Evolutionary conservation across 169 alveolate genomes (phyloP).

Genomic region (Neospora caninum): DNA sequence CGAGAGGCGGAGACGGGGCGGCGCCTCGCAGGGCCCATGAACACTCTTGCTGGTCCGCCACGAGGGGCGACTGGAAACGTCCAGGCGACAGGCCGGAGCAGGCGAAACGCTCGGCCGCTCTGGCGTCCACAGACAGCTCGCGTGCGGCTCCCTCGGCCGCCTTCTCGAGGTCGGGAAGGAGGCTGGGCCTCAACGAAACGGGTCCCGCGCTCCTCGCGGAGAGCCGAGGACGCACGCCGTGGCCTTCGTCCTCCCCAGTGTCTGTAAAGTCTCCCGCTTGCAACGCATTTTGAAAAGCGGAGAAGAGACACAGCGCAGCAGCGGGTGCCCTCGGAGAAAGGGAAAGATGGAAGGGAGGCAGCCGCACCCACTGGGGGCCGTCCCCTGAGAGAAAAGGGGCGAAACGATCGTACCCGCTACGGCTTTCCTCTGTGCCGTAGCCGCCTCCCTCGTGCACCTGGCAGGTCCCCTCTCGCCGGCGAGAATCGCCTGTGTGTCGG

Average conservation of each 20-base stretch:
- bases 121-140: too few relatives aligned
- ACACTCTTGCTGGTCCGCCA: not conserved
- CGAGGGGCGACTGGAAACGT: not conserved
- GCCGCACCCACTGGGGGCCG: not conserved
- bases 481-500: too few relatives aligned
- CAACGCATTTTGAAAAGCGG: not conserved
- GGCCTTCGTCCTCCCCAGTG: too few relatives aligned
- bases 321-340: not conserved
- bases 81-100: not conserved
- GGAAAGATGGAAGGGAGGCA: not conserved
- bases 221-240: too few relatives aligned
- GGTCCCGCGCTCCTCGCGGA: too few relatives aligned
- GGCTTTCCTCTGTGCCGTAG: not conserved
- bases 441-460: not conserved
- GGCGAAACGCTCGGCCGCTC: too few relatives aligned
- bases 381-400: too few relatives aligned
- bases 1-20: not conserved
- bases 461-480: too few relatives aligned
- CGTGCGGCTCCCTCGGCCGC: too few relatives aligned
- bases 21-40: not conserved
- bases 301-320: not conserved
- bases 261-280: too few relatives aligned
- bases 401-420: not conserved
- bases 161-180: too few relatives aligned
- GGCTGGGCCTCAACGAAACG: too few relatives aligned